phyloP scores from a whole-genome alignment of 2,329 filamentous ascomycete genomes.

The Aspergillus aculeatinus region DNA sequence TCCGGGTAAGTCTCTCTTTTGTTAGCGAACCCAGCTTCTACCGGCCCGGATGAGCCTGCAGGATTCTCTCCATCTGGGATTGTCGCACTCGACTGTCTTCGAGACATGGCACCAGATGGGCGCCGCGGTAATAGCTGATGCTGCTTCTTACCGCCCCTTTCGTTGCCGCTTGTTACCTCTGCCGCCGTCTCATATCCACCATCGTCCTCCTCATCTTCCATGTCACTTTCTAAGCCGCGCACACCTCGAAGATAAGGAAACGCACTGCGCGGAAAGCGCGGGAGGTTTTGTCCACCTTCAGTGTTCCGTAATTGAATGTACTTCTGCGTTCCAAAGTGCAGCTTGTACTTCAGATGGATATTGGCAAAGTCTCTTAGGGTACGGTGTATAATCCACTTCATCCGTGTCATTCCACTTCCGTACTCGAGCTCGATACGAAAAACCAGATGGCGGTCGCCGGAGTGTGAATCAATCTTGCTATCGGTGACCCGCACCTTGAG shows the following conservation, averaged over 20 bases:
- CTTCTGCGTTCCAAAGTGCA: constrained; percentile 79
- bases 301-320: constrained; percentile 70
- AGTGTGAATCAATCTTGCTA: constrained; percentile 63
- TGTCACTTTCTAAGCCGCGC: constrained; percentile 75
- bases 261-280: constrained; percentile 82
- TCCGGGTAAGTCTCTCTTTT: constrained; percentile 68
- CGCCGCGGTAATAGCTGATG: constrained; percentile 40
- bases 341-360: constrained; percentile 88
- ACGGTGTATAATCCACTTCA: constrained; percentile 92
- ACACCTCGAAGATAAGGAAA: constrained; percentile 86
- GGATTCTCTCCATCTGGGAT: constrained; percentile 40
- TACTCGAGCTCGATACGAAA: constrained; percentile 95
- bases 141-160: constrained; percentile 55
- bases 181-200: constrained; percentile 52
- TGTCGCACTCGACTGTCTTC: constrained; percentile 58
- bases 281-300: constrained; percentile 73
- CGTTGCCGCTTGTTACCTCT: constrained; percentile 68
- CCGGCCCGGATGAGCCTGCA: constrained; percentile 32
- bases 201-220: constrained; percentile 65
- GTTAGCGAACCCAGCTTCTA: constrained; percentile 37
- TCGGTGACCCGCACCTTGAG: constrained; percentile 85
- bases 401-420: constrained; percentile 88
- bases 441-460: constrained; percentile 70
- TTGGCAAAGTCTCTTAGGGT: constrained; percentile 89
- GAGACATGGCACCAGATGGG: constrained; percentile 57